Evolutionary conservation across 2,329 filamentous ascomycete genomes (phyloP), one percentile per base, ranked within the genome.

Genomic region (Fusarium lateritium): DNA sequence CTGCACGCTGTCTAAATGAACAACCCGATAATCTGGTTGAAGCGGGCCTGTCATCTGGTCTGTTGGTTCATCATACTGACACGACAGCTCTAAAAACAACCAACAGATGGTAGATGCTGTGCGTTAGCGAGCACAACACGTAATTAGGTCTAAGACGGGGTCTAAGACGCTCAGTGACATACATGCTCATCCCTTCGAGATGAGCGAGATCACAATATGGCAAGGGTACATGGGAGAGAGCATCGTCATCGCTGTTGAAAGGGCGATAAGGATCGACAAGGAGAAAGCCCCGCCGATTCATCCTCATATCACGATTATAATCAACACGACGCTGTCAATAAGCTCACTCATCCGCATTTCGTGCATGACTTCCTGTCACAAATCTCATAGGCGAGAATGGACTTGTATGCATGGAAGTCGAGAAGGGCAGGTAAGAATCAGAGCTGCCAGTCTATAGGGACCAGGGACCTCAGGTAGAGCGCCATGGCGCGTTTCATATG

Each of bases 401-500:
- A 33, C 24, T 49, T 40, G 54, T 34, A 36, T 51, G 53, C n/a
- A 43, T 52, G 45, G n/a, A 55, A 62, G 47, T 53, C 57, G 33
- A 71, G 43, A 58, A 71, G 22, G 57, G 65, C 56, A 57, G 66
- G 67, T 63, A 44, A 40, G 42, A 54, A 46, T 19, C 24, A 22
- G 62, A 33, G 46, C 53, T 56, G 31, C 43, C 26, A 53, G 38
- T 24, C 24, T 43, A 31, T 54, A 55, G 56, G 42, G 58, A 56
- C 56, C 45, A 53, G 56, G 69, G 56, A 47, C 24, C n/a, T 70
- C 38, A 65, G 60, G 69, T 55, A 42, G 60, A 63, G 58, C 55
- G 58, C 56, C 55, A 72, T 71, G 67, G 69, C 60, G 69, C 46
- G 69, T 72, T 72, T 72, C 69, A 72, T 26, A 49, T 39, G 22